These are phyloP conservation scores for Neophaeococcomyces aloes DNA, from an alignment of 2,329 filamentous ascomycete species.

Conservation along the genomic window DNA sequence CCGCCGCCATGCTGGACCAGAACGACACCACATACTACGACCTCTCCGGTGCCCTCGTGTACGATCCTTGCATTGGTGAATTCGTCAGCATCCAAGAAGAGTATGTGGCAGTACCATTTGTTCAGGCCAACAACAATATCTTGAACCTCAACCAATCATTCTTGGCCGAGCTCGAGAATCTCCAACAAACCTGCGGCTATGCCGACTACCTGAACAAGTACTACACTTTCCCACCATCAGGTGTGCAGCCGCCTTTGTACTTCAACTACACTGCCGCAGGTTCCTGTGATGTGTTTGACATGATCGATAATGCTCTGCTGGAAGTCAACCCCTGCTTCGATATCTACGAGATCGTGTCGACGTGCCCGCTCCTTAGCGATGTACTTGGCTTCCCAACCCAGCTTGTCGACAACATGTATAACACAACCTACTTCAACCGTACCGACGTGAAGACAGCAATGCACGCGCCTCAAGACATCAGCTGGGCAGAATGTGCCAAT, in stretches of 20 bases:
- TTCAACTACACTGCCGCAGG: slow-evolving; percentile 32
- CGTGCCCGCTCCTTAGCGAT: slow-evolving; percentile 62
- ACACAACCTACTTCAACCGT: slow-evolving; percentile 46
- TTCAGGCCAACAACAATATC: slow-evolving; percentile 28
- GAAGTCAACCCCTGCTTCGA: slow-evolving; percentile 68
- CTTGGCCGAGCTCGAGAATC: slow-evolving; percentile 18
- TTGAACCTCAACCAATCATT: slow-evolving; percentile 18
- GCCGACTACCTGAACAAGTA: slow-evolving; percentile 35
- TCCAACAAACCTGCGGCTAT: slow-evolving; percentile 36
- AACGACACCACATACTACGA: slow-evolving; percentile 43
- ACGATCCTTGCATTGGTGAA: slow-evolving; percentile 37
- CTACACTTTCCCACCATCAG: slow-evolving; percentile 56
- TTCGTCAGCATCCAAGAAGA: slow-evolving; percentile 24
- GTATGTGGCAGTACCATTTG: slow-evolving; percentile 27
- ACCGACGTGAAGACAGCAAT: slow-evolving; percentile 42
- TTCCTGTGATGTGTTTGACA: slow-evolving; percentile 49
- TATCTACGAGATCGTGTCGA: slow-evolving; percentile 60
- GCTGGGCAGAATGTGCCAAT: slow-evolving; percentile 34
- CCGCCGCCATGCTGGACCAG: slow-evolving; percentile 41
- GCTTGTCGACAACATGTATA: slow-evolving; percentile 36
- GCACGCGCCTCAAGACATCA: slow-evolving; percentile 35
- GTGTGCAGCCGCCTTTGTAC: slow-evolving; percentile 45
- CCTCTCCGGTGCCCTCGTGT: slow-evolving; percentile 41
- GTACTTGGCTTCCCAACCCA: slow-evolving; percentile 52
- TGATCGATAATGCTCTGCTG: slow-evolving; percentile 44